Conservation (phyloP, 306 rosid genomes). For the Clitoria ternatea region DNA sequence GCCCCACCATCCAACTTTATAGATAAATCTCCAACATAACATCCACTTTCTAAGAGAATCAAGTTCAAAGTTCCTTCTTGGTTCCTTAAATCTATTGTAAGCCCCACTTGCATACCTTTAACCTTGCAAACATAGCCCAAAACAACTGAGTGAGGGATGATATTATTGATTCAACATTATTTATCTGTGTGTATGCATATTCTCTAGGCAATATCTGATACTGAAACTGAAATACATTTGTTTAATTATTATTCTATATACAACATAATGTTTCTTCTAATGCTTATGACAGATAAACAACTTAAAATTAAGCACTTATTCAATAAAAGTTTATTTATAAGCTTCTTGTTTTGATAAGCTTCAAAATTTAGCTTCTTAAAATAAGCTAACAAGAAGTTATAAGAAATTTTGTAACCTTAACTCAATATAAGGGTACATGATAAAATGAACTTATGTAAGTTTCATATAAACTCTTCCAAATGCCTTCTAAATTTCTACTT, state of each 20-base stretch:
- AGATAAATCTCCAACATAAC: slow-evolving; percentile 52
- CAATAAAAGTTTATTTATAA: background rate
- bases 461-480: background rate
- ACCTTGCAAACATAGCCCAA: slow-evolving; percentile 53
- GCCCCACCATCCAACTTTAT: slow-evolving; percentile 79
- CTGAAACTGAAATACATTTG: background rate
- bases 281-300: background rate
- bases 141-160: slow-evolving; percentile 10
- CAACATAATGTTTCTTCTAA: background rate
- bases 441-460: background rate
- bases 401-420: background rate
- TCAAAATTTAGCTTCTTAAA: background rate
- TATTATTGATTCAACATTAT: background rate
- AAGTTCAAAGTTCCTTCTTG: slow-evolving; percentile 64
- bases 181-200: background rate
- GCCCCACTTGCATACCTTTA: slow-evolving; percentile 63
- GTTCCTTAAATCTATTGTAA: slow-evolving; percentile 52
- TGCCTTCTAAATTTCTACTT: background rate
- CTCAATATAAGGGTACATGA: background rate
- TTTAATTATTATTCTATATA: background rate
- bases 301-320: background rate
- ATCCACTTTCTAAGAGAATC: slow-evolving; percentile 58
- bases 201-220: background rate
- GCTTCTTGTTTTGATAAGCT: background rate
- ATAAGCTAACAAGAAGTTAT: background rate